These are phyloP conservation scores for Boletus bicolor DNA, from an alignment of 768 basidiomycete genomes.

Conservation along the genomic window DNA sequence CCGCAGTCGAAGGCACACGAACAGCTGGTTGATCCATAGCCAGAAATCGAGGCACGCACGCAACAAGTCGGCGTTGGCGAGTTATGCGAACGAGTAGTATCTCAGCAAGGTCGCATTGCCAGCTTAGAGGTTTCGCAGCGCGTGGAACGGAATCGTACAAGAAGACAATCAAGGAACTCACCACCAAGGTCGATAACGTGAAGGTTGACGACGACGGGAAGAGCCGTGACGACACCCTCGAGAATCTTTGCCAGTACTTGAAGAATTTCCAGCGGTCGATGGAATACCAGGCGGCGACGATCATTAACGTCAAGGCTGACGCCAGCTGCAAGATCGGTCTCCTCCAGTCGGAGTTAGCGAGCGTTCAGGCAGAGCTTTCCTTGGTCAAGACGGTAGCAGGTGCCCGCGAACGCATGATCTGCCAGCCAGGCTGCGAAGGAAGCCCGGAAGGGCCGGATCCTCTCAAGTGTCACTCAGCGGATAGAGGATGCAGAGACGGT, in stretches of 20 bases:
- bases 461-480: not conserved
- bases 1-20: slow-evolving; percentile 6
- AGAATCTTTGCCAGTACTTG: not conserved
- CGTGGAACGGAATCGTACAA: not conserved
- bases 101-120: slow-evolving; percentile 10
- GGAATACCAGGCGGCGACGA: slow-evolving; percentile 5
- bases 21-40: not conserved
- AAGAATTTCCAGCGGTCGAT: not conserved
- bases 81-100: slow-evolving; percentile 6
- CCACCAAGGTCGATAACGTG: not conserved
- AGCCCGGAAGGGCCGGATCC: not conserved
- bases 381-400: not conserved
- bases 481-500: not conserved
- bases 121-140: slow-evolving; percentile 3
- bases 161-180: slow-evolving; percentile 11
- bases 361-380: slow-evolving; percentile 2
- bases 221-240: not conserved
- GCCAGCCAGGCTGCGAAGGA: not conserved
- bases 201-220: not conserved
- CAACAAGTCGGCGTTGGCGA: slow-evolving; percentile 6
- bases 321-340: slow-evolving; percentile 7
- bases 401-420: not conserved
- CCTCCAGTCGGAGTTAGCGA: slow-evolving; percentile 3
- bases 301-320: slow-evolving; percentile 10
- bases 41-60: not conserved